phyloP scores from a whole-genome alignment of 345 rosid species.

The Heritiera littoralis region DNA sequence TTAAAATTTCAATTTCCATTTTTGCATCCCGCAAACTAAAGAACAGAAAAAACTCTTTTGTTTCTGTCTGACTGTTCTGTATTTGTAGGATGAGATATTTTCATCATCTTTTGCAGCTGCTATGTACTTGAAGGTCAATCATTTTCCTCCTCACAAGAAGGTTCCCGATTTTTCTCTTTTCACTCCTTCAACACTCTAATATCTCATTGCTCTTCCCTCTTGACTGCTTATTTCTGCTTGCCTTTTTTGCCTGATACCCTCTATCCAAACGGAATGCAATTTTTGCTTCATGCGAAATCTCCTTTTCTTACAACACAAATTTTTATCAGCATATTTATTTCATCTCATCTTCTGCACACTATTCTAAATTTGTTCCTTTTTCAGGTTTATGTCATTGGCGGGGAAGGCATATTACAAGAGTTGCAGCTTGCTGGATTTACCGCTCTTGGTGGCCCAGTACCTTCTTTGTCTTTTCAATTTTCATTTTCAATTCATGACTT shows the following conservation, averaged over 20 bases:
- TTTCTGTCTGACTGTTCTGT: constrained; percentile 1
- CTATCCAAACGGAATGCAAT: not conserved
- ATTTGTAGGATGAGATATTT: constrained; percentile 82
- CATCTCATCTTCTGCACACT: not conserved
- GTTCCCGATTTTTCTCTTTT: constrained; percentile 27
- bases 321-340: not conserved
- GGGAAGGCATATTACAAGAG: constrained; percentile 81
- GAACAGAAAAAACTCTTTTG: not conserved
- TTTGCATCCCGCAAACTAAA: not conserved
- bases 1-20: not conserved
- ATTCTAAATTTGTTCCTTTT: constrained; percentile 13
- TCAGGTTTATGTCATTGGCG: constrained; percentile 85
- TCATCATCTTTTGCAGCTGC: constrained; percentile 93
- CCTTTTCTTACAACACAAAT: too few relatives aligned
- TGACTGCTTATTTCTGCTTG: not conserved
- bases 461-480: constrained; percentile 19
- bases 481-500: not conserved
- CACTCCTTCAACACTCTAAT: not conserved
- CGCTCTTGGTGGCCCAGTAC: constrained; percentile 90
- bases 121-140: constrained; percentile 77
- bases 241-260: not conserved
- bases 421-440: constrained; percentile 68
- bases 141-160: constrained; percentile 78
- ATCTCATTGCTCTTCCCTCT: not conserved
- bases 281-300: too few relatives aligned